phyloP scores from a whole-genome alignment of 2,329 filamentous ascomycete species.

The Alternaria triticimaculans region DNA sequence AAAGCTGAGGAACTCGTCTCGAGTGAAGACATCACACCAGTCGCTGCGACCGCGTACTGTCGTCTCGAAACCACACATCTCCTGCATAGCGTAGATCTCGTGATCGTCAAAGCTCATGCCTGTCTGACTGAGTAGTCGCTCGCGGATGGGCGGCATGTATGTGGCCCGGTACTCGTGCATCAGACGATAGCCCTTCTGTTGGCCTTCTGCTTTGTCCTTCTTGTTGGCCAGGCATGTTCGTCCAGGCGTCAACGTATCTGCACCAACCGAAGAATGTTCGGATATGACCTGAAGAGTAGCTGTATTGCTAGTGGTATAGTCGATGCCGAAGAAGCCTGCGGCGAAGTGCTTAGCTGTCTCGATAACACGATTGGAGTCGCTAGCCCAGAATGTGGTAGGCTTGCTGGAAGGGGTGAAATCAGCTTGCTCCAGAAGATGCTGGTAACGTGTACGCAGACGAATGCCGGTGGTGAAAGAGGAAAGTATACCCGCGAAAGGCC shows the following conservation, averaged over 20 bases:
- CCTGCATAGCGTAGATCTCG: constrained; percentile 66
- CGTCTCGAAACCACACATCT: constrained; percentile 67
- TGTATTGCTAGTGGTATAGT: constrained; percentile 51
- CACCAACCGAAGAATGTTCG: constrained; percentile 58
- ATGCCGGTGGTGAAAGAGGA: constrained; percentile 62
- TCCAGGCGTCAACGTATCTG: constrained; percentile 64
- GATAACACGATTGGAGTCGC: constrained; percentile 61
- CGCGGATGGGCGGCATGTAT: constrained; percentile 57
- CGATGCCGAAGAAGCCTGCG: constrained; percentile 61
- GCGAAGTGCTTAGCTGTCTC: constrained; percentile 64
- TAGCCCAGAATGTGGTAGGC: constrained; percentile 58
- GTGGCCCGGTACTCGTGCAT: constrained; percentile 55
- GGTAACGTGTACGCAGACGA: constrained; percentile 61
- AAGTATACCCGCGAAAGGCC: constrained; percentile 63
- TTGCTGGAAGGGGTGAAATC: constrained; percentile 12
- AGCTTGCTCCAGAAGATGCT: constrained; percentile 50
- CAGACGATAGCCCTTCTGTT: constrained; percentile 58
- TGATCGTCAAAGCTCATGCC: constrained; percentile 52
- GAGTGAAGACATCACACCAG: constrained; percentile 64
- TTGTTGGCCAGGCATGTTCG: constrained; percentile 52
- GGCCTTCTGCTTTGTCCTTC: constrained; percentile 52
- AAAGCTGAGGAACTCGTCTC: constrained; percentile 61
- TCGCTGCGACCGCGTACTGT: constrained; percentile 60
- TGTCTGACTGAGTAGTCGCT: constrained; percentile 54
- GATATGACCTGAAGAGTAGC: constrained; percentile 58